A percentile compares a stretch with the other conserved stretches of the same genome.
These are phyloP conservation scores for Pelargonium cotyledonis DNA, from an alignment of 441 rosid genomes.

Conservation along the genomic window DNA sequence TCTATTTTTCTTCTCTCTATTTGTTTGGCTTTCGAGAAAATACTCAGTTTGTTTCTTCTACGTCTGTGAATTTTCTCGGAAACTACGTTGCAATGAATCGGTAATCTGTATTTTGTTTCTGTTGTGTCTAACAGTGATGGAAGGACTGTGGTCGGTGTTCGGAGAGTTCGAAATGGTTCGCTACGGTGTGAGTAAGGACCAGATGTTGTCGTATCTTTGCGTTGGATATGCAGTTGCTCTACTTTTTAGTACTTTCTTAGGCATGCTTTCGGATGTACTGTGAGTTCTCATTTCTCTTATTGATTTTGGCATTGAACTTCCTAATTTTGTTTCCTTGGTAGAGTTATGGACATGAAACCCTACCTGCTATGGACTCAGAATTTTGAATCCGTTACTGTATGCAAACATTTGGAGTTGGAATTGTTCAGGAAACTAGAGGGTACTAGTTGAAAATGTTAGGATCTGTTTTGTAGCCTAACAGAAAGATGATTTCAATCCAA, in stretches of 20 bases:
- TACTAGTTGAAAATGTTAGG: background rate
- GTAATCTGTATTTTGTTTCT: background rate
- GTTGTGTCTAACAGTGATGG: slow-evolving; percentile 38
- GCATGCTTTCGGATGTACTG: slow-evolving; percentile 69
- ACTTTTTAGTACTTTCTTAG: slow-evolving; percentile 53
- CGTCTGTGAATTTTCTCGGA: background rate
- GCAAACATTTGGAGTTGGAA: background rate
- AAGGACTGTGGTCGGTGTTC: slow-evolving; percentile 71
- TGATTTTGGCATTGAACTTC: background rate
- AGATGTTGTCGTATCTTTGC: slow-evolving; percentile 41
- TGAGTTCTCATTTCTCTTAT: slow-evolving; percentile 27
- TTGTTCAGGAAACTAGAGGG: background rate
- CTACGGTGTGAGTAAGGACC: slow-evolving; percentile 45
- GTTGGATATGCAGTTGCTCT: slow-evolving; percentile 56
- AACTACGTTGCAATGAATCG: background rate
- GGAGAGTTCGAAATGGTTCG: slow-evolving; percentile 64
- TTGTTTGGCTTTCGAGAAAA: background rate
- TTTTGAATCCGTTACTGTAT: background rate
- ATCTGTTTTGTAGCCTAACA: background rate
- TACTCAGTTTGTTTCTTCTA: background rate
- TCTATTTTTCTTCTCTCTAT: background rate
- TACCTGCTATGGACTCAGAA: background rate
- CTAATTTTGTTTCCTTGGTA: background rate
- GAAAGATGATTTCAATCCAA: background rate
- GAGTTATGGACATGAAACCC: background rate